phyloP scores from a whole-genome alignment of 352 stramenopile genomes.

The Pythium brachiatum region DNA sequence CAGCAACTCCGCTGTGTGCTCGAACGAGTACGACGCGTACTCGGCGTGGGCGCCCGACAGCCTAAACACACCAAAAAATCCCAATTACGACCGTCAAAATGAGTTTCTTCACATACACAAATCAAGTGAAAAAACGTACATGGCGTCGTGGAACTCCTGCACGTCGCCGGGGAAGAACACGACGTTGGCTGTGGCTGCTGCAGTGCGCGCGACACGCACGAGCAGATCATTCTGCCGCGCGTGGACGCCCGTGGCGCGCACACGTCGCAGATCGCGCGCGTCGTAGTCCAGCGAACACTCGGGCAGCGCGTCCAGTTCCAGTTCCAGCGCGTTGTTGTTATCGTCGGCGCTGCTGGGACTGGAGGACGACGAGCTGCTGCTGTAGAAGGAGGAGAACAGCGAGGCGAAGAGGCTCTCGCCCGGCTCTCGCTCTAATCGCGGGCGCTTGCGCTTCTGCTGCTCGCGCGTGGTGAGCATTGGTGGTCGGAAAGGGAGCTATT shows the following conservation, averaged over 20 bases:
- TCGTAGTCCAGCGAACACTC: slow-evolving; percentile 10
- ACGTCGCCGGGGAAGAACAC: slow-evolving; percentile 73
- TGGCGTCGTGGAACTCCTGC: slow-evolving; percentile 46
- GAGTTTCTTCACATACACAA: neutral
- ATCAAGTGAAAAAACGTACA: slow-evolving; percentile 29
- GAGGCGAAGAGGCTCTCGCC: slow-evolving; percentile 19
- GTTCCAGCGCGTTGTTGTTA: slow-evolving; percentile 10
- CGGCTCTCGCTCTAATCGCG: slow-evolving; percentile 13
- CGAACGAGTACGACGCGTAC: slow-evolving; percentile 60
- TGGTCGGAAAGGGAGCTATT: neutral
- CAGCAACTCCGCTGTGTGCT: slow-evolving; percentile 41
- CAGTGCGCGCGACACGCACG: slow-evolving; percentile 26
- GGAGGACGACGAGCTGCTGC: neutral
- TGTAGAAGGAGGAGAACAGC: slow-evolving; percentile 13
- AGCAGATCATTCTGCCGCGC: slow-evolving; percentile 52
- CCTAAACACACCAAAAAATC: slow-evolving; percentile 1
- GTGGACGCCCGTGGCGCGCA: slow-evolving; percentile 10
- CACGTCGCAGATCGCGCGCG: slow-evolving; percentile 5
- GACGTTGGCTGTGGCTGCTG: slow-evolving; percentile 35
- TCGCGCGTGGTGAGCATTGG: neutral
- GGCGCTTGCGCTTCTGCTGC: slow-evolving; percentile 14
- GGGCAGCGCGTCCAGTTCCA: neutral
- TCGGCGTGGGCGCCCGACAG: slow-evolving; percentile 33
- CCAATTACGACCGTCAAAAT: slow-evolving; percentile 1
- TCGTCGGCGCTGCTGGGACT: neutral